Evolutionary conservation across 2,329 filamentous ascomycete species (phyloP), one percentile per base, ranked within the genome.

Genomic region (Pseudogymnoascus sp.): DNA sequence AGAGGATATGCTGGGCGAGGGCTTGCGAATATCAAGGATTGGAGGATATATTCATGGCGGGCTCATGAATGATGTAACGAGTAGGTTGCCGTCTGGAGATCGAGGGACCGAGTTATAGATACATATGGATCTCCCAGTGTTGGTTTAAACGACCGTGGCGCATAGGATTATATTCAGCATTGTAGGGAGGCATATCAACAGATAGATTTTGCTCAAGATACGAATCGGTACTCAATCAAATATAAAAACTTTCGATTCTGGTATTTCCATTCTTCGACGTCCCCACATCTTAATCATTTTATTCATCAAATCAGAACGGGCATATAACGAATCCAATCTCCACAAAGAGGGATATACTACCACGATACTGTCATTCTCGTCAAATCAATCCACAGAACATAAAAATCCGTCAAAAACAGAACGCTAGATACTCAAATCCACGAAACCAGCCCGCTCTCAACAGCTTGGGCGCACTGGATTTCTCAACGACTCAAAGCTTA

Each of bases 401-500:
- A 55, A 55, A 52, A 52, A 33, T 15, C 45, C n/a, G 5, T 33
- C n/a, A 55, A 55, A 55, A 55, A 55, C 29, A 15, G 29, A 33
- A 55, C 48, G 48, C 48, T 55, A 55, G 48, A 55, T 55, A 55
- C 29, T 55, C n/a, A 55, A 55, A 21, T 55, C 48, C 48, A 55
- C 48, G 29, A 55, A 55, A 55, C 4, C 48, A 33, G 48, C 18
- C 15, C 48, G 48, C 48, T 55, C 29, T 55, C 48, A 55, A 55
- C 29, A 55, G 10, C 3, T 55, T 4, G 48, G 48, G 29, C 48
- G 15, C 29, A 55, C 48, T 33, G 13, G 48, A 55, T 35, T 33
- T 55, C n/a, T 31, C 48, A n/a, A 29, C 9, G 29, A 55, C 48
- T 18, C 48, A 15, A 21, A 35, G 7, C 33, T 61, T 71, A 74